Base-by-base conservation (phyloP, 305 asterid genomes). In the Lippia alba region DNA sequence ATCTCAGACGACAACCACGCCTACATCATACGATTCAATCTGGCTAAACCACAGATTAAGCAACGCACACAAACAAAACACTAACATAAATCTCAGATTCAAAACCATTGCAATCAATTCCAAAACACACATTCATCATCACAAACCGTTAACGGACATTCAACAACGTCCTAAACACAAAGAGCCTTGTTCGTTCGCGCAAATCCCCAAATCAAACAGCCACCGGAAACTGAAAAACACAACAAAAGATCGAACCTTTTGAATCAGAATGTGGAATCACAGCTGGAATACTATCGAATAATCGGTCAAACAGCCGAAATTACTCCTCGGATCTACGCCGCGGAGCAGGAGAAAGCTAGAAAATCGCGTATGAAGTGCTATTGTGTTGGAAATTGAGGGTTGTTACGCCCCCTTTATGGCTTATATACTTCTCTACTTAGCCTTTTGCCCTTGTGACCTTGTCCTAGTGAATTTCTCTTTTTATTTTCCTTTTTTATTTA, bases 251-350 rank as follows among this genome's bases (percentile, higher is more conserved):
- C 78, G 36, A 69, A 74, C 82, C 79, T 74, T 24, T 69, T 30
- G 66, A 70, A 71, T 79, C 65, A 62, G 57, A 61, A 55, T 4
- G 45, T 54, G 41, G 53, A 53, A 58, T 46, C 54, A 5, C 46
- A 44, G 15, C 4, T 54, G 8, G 32, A 45, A 66, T 39, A 19
- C 24, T 70, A 66, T 24, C 14, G 56, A 19, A 8, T 5, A 56
- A 69, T 75, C 39, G 66, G 54, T 69, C 40, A 56, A 69, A 51
- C 15, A 2, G 73, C 24, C 12, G 30, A 70, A 59, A 39, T 57
- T 56, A 72, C 80, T 75, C 78, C 80, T 67, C 78, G 80, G 80
- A 75, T 79, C 83, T 56, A 70, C 72, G 77, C 83, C 80, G 78
- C 44, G 83, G 83, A 69, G 82, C 60, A 12, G n/a, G 64, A 69